Conservation (phyloP, 2,329 filamentous ascomycete genomes). For the Hypoxylon sp. region DNA sequence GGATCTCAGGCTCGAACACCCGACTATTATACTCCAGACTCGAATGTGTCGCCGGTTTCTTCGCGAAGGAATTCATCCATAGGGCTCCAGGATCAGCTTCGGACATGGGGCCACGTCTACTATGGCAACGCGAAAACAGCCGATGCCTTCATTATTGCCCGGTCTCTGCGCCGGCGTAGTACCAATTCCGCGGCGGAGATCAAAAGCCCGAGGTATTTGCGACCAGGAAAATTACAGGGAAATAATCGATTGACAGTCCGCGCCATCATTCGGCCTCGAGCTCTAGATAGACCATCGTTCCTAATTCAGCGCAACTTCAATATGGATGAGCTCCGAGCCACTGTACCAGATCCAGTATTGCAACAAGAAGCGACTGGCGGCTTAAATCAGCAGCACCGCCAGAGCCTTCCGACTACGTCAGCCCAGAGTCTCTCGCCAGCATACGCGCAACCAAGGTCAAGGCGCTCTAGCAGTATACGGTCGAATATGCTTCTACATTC, state of each 20-base stretch:
- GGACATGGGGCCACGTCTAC: conserved; percentile 60
- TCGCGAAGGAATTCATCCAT: conserved; percentile 43
- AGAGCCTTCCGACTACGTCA: neutral
- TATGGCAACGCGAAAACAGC: conserved; percentile 60
- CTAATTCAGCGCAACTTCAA: conserved; percentile 67
- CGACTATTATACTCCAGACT: conserved; percentile 16
- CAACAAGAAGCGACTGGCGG: neutral
- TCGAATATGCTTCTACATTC: conserved; percentile 43
- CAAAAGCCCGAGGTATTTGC: neutral
- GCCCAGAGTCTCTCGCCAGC: conserved; percentile 5
- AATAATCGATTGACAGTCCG: conserved; percentile 57
- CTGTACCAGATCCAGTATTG: conserved; percentile 58
- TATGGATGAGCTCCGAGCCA: conserved; percentile 63
- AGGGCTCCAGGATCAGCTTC: conserved; percentile 56
- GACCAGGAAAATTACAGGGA: neutral
- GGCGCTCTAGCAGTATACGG: conserved; percentile 49
- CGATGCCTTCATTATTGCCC: conserved; percentile 63
- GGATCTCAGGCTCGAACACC: conserved; percentile 11
- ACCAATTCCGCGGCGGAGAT: conserved; percentile 33
- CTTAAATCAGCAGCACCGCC: conserved; percentile 6
- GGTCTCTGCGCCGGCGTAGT: conserved; percentile 58
- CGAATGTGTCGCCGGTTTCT: conserved; percentile 10
- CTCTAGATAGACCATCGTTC: conserved; percentile 61
- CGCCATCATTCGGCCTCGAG: conserved; percentile 61
- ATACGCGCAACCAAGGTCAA: conserved; percentile 31